Evolutionary conservation across 2,329 filamentous ascomycete species (phyloP), one percentile per base, ranked within the genome.

Genomic region (Xenosphaeropsis pyriputrescens): DNA sequence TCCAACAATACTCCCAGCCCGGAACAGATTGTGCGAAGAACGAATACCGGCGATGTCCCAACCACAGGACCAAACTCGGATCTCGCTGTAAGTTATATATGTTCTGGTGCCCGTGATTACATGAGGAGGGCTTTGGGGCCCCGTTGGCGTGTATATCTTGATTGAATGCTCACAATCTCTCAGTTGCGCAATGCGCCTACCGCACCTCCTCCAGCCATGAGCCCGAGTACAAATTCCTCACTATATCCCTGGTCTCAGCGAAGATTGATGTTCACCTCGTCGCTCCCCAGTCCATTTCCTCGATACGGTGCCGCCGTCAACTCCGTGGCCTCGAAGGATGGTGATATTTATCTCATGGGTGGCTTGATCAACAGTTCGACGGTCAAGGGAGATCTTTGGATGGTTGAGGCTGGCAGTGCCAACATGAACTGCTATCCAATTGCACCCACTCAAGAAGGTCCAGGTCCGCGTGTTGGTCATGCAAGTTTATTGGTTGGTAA

Each of bases 291-390:
- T 48, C 91, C 91, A 0, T 98, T 98, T 50, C 91, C 91, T 12
- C 78, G 91, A 56, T 98, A 98, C 70, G 91, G 91, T 55, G 86
- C 93, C 37, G 91, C 93, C 6, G 89, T 95, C 57, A 98, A 98
- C 57, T 74, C 86, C 1, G 70, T 81, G 13, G 83, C 88, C 17
- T 95, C 88, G 30, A 96, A 96, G 61, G 91, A 98, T 59, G 93
- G 93, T 42, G 85, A 93, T 50, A 83, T 98, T 40, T 98, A 96
- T 53, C 71, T 98, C 53, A 96, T 98, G 88, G 91, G 91, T 45
- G 91, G 91, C 36, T 63, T 98, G 43, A 89, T 98, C 51, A 89
- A 93, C 54, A 89, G 89, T 47, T 84, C 86, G 29, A 94, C 85
- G 2, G 91, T 96, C 33, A 95, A 95, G 56, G 91, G 91, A 35